Evolutionary conservation across 768 basidiomycete genomes (phyloP).

Genomic region (Termitomyces sp.): DNA sequence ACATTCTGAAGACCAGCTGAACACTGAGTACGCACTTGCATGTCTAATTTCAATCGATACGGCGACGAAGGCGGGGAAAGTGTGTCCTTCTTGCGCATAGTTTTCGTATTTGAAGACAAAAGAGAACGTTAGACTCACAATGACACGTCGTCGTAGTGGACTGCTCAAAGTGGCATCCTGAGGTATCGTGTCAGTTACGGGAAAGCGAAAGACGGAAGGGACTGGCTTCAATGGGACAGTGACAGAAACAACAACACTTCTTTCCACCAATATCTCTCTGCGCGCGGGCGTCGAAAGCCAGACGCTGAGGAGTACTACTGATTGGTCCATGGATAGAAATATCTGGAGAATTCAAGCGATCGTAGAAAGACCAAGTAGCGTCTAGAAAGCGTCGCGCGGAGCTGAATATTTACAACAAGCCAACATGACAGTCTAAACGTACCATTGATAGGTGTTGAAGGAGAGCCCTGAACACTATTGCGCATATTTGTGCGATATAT

Average conservation of each 20-base stretch:
- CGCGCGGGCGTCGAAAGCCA: not conserved
- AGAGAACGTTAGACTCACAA: not conserved
- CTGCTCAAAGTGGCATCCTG: not conserved
- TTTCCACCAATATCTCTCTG: not conserved
- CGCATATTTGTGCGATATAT: constrained; percentile 1
- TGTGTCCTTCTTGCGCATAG: not conserved
- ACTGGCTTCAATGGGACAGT: not conserved
- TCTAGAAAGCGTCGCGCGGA: not conserved
- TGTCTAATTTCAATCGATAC: too few species aligned
- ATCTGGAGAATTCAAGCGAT: not conserved
- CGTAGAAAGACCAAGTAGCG: not conserved
- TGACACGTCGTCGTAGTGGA: too few species aligned
- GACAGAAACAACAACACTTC: not conserved
- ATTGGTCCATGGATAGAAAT: not conserved
- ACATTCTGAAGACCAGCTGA: too few species aligned
- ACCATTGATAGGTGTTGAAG: not conserved
- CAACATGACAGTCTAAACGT: not conserved
- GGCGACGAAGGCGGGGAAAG: too few species aligned
- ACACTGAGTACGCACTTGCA: too few species aligned
- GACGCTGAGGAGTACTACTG: not conserved
- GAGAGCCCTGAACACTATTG: not conserved
- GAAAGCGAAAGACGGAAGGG: not conserved
- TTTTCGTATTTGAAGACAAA: not conserved
- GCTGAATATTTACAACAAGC: not conserved
- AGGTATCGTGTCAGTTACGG: not conserved